Conservation (phyloP, 2,329 filamentous ascomycete species). For the Fusarium subtropicale region DNA sequence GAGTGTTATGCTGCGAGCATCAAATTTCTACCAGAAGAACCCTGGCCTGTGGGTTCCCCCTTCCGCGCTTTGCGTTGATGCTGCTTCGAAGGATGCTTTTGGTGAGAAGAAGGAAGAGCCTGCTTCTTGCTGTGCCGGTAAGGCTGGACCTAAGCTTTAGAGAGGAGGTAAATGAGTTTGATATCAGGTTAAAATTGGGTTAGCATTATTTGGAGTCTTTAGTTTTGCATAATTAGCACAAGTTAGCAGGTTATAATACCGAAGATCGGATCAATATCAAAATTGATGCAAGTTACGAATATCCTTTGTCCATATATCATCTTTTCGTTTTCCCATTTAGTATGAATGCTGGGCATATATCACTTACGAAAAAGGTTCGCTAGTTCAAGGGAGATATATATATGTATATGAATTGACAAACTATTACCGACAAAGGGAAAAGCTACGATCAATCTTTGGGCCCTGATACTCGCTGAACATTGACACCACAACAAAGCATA, state of each 20-base stretch:
- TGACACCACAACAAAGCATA: too few species aligned
- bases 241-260: not conserved
- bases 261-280: not conserved
- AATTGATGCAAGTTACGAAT: not conserved
- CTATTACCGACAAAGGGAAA: too few species aligned
- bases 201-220: not conserved
- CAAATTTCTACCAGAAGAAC: conserved; percentile 86
- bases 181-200: not conserved
- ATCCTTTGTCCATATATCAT: too few species aligned
- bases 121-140: conserved; percentile 41
- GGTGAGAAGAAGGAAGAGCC: conserved; percentile 31
- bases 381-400: too few species aligned
- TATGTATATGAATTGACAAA: too few species aligned
- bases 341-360: too few species aligned
- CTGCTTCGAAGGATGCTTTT: conserved; percentile 41
- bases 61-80: conserved; percentile 44
- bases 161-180: not conserved
- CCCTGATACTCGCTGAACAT: too few species aligned
- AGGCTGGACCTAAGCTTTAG: conserved; percentile 29
- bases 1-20: conserved; percentile 79
- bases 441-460: too few species aligned
- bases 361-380: too few species aligned
- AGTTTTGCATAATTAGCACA: not conserved
- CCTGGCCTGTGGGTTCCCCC: conserved; percentile 85
- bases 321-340: too few species aligned